phyloP scores from a whole-genome alignment of 108 stramenopile genomes.

The Phaeodactylum tricornutum region DNA sequence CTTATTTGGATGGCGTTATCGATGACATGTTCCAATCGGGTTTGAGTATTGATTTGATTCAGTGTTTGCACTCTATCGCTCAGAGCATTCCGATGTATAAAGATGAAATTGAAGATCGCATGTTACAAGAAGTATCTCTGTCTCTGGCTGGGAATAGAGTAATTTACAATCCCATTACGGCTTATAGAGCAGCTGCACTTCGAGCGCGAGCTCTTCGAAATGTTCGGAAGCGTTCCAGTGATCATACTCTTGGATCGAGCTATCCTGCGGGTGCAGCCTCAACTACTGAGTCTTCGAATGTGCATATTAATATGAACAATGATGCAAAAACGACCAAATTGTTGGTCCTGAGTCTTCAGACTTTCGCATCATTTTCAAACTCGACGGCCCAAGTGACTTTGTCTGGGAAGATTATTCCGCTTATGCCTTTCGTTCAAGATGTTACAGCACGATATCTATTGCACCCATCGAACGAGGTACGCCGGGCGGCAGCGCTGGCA shows the following conservation, averaged over 20 bases:
- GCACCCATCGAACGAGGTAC: constrained; percentile 66
- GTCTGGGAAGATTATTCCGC: constrained; percentile 43
- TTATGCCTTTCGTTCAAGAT: constrained; percentile 82
- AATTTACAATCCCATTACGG: constrained; percentile 32
- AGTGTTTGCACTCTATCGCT: constrained; percentile 77
- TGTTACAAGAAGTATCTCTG: constrained; percentile 78
- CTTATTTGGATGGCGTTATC: constrained; percentile 61
- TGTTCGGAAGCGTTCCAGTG: neutral
- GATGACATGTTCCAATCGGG: constrained; percentile 90
- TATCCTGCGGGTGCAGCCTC: constrained; percentile 3
- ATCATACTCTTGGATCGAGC: neutral
- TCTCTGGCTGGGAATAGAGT: constrained; percentile 61
- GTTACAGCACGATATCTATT: constrained; percentile 63
- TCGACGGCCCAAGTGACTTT: constrained; percentile 39
- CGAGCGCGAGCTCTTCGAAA: neutral
- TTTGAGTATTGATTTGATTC: constrained; percentile 75
- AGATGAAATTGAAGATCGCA: constrained; percentile 60
- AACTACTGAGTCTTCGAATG: constrained; percentile 1
- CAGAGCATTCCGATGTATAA: constrained; percentile 57
- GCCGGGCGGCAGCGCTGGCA: constrained; percentile 72
- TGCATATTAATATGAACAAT: constrained; percentile 40
- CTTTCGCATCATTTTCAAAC: constrained; percentile 77
- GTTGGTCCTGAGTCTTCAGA: constrained; percentile 74
- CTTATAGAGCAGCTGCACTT: constrained; percentile 1
- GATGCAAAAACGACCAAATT: constrained; percentile 38